These are phyloP conservation scores for Fusarium staphyleae DNA, from an alignment of 2,329 filamentous ascomycete species.

Conservation along the genomic window DNA sequence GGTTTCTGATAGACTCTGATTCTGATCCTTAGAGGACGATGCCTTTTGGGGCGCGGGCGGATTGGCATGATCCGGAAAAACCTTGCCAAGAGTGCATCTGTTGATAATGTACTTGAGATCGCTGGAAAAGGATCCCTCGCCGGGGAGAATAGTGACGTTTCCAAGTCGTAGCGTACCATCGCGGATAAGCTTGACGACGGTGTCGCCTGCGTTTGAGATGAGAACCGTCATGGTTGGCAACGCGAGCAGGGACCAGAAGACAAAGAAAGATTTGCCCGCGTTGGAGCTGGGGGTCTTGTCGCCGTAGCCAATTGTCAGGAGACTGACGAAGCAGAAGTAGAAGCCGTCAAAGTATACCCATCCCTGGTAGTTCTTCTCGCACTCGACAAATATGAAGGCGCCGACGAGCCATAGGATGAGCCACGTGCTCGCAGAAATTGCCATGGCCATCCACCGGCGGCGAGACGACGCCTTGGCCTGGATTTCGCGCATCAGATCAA, in stretches of 20 bases:
- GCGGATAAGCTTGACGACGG: constrained; percentile 70
- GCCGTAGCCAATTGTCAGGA: constrained; percentile 88
- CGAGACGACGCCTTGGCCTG: constrained; percentile 70
- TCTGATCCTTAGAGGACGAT: neutral
- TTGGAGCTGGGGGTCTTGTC: constrained; percentile 80
- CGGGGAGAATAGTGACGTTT: constrained; percentile 66
- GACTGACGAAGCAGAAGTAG: constrained; percentile 85
- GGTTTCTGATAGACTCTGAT: neutral
- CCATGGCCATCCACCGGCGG: constrained; percentile 77
- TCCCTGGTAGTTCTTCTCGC: constrained; percentile 59
- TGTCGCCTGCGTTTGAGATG: constrained; percentile 84
- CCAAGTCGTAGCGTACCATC: constrained; percentile 64
- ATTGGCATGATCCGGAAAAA: constrained; percentile 45
- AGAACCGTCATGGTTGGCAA: constrained; percentile 89
- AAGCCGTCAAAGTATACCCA: constrained; percentile 82
- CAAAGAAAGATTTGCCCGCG: constrained; percentile 82
- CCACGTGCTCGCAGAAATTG: constrained; percentile 72
- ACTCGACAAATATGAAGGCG: constrained; percentile 72
- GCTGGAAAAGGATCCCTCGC: constrained; percentile 57
- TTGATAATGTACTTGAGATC: constrained; percentile 55
- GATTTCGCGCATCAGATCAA: constrained; percentile 82
- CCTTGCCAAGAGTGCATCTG: constrained; percentile 52
- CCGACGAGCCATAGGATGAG: constrained; percentile 81
- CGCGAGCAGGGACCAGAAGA: constrained; percentile 89
- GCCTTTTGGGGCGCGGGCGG: neutral